These are phyloP conservation scores for Lactifluus subvellereus DNA, from an alignment of 768 basidiomycete genomes.

Conservation along the genomic window DNA sequence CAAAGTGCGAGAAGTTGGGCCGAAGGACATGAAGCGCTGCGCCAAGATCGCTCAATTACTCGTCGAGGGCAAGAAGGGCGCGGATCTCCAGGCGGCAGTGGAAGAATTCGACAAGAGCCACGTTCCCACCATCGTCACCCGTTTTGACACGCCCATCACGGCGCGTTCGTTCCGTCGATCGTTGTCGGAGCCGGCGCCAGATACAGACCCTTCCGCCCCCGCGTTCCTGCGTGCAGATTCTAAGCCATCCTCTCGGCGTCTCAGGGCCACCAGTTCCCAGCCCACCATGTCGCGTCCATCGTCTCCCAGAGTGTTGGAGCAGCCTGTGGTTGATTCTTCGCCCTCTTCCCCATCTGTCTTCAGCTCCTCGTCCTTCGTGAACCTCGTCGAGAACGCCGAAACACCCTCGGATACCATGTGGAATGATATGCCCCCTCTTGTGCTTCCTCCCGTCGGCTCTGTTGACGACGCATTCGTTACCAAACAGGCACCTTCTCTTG, in stretches of 20 bases:
- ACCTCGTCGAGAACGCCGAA: constrained; percentile 9
- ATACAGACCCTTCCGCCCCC: constrained; percentile 33
- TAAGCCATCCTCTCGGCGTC: constrained; percentile 15
- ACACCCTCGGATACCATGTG: not conserved
- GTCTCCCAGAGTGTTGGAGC: constrained; percentile 3
- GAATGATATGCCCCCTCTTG: constrained; percentile 24
- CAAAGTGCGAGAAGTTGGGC: constrained; percentile 56
- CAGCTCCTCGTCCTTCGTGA: constrained; percentile 6
- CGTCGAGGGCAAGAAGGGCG: constrained; percentile 37
- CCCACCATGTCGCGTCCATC: constrained; percentile 18
- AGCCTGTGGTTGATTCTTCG: not conserved
- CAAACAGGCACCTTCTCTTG: constrained; percentile 22
- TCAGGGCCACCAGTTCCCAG: constrained; percentile 24
- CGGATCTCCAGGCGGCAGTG: constrained; percentile 33
- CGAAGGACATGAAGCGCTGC: constrained; percentile 58
- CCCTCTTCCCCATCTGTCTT: not conserved
- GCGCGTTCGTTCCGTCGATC: constrained; percentile 65
- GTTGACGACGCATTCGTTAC: constrained; percentile 7
- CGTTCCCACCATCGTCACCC: constrained; percentile 56
- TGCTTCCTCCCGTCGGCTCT: constrained; percentile 11
- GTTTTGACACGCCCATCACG: constrained; percentile 69
- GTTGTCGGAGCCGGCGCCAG: constrained; percentile 47
- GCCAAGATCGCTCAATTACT: constrained; percentile 62
- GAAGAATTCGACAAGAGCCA: constrained; percentile 42
- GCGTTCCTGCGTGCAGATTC: constrained; percentile 18